Conservation (phyloP, 805 yeast genomes). For the Saccharomycopsis sp. region DNA sequence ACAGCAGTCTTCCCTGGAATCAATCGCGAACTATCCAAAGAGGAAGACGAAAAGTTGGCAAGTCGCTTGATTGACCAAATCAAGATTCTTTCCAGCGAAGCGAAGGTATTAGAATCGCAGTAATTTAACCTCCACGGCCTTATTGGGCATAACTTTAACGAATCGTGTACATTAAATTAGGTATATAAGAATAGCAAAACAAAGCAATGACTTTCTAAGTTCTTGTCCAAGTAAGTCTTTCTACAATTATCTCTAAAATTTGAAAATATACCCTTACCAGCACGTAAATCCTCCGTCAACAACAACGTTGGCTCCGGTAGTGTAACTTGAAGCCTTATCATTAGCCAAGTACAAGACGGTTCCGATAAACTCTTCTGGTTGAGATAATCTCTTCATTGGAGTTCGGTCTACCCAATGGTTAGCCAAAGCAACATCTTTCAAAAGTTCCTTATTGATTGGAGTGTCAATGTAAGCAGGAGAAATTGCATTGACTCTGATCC, state of each 20-base stretch:
- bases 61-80: not conserved
- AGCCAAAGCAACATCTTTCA: slow-evolving; percentile 37
- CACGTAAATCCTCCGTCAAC: slow-evolving; percentile 59
- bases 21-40: not conserved
- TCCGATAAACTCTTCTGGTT: slow-evolving; percentile 63
- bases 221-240: no score
- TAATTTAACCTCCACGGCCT: no score
- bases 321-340: slow-evolving; percentile 47
- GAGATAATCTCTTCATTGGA: slow-evolving; percentile 64
- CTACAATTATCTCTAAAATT: no score
- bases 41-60: not conserved
- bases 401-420: slow-evolving; percentile 57
- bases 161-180: no score
- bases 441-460: slow-evolving; percentile 56
- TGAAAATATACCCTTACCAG: no score
- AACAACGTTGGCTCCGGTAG: slow-evolving; percentile 60
- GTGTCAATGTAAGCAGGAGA: slow-evolving; percentile 69
- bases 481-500: slow-evolving; percentile 53
- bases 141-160: no score
- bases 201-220: no score
- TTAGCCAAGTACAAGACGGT: slow-evolving; percentile 55
- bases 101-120: not conserved
- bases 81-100: not conserved
- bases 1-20: slow-evolving; percentile 6
- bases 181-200: no score